Evolutionary conservation across 176 grass and related monocot species (phyloP).

Genomic region (barley (Hordeum vulgare)): DNA sequence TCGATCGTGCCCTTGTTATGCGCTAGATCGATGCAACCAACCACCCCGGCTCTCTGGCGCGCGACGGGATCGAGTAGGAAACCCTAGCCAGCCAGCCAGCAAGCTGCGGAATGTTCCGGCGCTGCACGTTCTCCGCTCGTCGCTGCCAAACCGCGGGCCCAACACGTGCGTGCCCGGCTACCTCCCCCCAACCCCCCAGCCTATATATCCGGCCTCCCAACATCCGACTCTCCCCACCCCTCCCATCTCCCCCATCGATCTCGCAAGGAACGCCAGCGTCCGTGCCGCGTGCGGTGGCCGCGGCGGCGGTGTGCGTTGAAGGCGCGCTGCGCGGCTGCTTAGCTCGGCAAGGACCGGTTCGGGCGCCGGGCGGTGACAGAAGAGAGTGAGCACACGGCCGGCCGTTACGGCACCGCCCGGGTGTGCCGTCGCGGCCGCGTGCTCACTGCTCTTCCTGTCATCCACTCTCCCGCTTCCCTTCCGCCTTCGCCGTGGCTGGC

Average conservation of each 20-base stretch:
- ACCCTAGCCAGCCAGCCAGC: not conserved
- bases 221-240: not conserved
- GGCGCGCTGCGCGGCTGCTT: not conserved
- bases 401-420: slow-evolving; percentile 40
- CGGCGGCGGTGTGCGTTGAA: not conserved
- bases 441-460: slow-evolving; percentile 66
- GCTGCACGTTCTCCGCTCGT: not conserved
- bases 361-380: slow-evolving; percentile 45
- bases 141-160: not conserved
- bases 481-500: not conserved
- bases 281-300: slow-evolving; percentile 14
- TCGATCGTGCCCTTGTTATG: not conserved
- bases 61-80: not conserved
- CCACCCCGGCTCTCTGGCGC: not conserved
- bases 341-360: not conserved
- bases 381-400: slow-evolving; percentile 78
- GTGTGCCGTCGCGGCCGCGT: slow-evolving; percentile 62
- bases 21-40: not conserved
- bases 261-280: too few relatives aligned
- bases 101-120: slow-evolving; percentile 25
- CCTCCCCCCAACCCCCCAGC: not conserved
- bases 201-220: slow-evolving; percentile 25
- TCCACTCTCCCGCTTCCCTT: not conserved
- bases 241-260: not conserved
- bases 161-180: not conserved